Evolutionary conservation across 768 basidiomycete genomes (phyloP), one percentile per base, ranked within the genome.

Genomic region (Termitomyces sp.): DNA sequence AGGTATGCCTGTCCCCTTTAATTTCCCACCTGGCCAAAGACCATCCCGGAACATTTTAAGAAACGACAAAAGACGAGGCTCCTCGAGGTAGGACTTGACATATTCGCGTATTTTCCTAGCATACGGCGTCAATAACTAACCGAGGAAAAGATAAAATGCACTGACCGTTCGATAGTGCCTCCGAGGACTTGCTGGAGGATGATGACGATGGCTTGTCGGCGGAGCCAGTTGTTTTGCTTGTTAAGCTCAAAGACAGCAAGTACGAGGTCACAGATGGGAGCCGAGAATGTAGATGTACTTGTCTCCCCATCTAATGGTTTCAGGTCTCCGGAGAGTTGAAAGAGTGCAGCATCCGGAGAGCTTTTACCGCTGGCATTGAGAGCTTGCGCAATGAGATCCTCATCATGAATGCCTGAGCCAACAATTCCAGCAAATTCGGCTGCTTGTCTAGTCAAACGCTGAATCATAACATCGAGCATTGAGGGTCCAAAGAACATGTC

Each of bases 401-500:
- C 92, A 61, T 93, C 91, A 60, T 86, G 82, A 25, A 91, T 74
- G 0, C 83, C 88, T 2, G 85, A 84, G 9, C 89, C 91, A 12
- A 83, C 86, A 51, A 94, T 84, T 2, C 92, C 94, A 3, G 86
- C 88, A 56, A 94, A 85, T 64, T 94, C 91, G 10, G 91, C 91
- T 0, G 91, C 94, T 70, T 98, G 94, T 29, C 86, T 82, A 0
- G 89, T 92, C 16, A 98, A 82, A 2, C 94, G 85, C 62, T 92
- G 88, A 40, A 96, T 91, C 80, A 96, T 90, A 42, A 95, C 88
- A 66, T 98, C 94, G 41, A 98, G 72, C 92, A 97, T 94, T 0
- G 93, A 94, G 2, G 91, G 95, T 3, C 92, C 94, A 60, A 96
- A 93, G 71, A 96, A 88, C 82, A 97, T 92, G 69, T 98, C 97